phyloP scores from a whole-genome alignment of 768 basidiomycete species.

The Tylopilus rubrobrunneus region DNA sequence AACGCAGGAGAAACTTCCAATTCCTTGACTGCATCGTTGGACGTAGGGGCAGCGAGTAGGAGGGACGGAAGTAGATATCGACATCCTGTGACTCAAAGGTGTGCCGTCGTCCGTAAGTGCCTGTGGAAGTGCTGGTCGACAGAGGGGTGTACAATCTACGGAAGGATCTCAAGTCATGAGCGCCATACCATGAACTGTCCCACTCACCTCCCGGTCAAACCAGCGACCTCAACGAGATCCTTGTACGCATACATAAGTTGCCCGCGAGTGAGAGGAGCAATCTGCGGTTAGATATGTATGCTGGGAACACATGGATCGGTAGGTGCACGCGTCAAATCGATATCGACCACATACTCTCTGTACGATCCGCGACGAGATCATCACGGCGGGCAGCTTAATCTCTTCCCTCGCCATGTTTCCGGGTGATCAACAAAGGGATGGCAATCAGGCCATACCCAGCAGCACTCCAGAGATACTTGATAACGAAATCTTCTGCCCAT shows the following conservation, averaged over 20 bases:
- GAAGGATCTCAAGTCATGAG: background rate
- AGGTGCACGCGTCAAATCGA: too few relatives aligned
- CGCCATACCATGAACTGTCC: background rate
- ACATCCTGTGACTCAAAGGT: constrained; percentile 64
- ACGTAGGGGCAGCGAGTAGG: background rate
- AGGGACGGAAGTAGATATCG: constrained; percentile 63
- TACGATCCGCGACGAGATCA: constrained; percentile 43
- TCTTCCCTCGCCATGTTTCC: constrained; percentile 41
- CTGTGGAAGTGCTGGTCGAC: constrained; percentile 52
- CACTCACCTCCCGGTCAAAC: constrained; percentile 62
- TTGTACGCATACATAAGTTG: constrained; percentile 97
- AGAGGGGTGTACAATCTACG: constrained; percentile 78
- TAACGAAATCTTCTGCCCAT: too few relatives aligned
- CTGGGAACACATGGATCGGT: constrained; percentile 28
- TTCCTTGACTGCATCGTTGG: constrained; percentile 3
- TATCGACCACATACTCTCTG: constrained; percentile 39
- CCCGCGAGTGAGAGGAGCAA: constrained; percentile 33
- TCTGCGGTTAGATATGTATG: constrained; percentile 94
- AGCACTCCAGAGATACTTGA: too few relatives aligned
- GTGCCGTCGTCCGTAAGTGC: constrained; percentile 31
- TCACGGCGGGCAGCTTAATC: constrained; percentile 16
- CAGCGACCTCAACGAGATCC: constrained; percentile 91
- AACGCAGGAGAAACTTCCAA: background rate
- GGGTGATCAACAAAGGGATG: too few relatives aligned
- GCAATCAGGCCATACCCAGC: too few relatives aligned